Conservation (phyloP, 1,284 basidiomycete species). For the Ustilago lituana region DNA sequence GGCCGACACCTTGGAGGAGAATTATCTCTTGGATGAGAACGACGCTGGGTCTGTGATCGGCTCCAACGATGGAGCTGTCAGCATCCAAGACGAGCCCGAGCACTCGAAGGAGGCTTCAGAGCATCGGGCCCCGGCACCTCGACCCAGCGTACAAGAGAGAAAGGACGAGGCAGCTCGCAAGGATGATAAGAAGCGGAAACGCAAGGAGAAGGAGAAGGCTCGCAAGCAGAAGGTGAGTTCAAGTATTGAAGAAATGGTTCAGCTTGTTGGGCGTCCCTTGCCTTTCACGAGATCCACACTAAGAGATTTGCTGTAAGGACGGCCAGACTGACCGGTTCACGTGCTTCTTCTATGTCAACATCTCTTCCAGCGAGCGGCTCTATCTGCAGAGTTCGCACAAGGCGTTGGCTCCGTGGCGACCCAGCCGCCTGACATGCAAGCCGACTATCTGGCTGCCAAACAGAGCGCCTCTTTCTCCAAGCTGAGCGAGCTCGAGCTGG, state of each 20-base stretch:
- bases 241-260: background rate
- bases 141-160: conserved; percentile 1
- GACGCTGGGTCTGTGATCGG: conserved; percentile 28
- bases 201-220: conserved; percentile 53
- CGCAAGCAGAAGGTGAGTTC: conserved; percentile 53
- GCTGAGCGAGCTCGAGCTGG: conserved; percentile 57
- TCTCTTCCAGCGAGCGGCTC: conserved; percentile 42
- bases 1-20: conserved; percentile 60
- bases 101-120: conserved; percentile 3
- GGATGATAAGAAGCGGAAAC: conserved; percentile 53
- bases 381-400: conserved; percentile 39
- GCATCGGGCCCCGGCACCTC: background rate
- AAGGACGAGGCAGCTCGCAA: conserved; percentile 49
- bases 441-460: conserved; percentile 55
- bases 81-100: conserved; percentile 29
- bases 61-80: conserved; percentile 45
- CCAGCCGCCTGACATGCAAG: conserved; percentile 55
- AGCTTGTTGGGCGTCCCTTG: too few relatives aligned
- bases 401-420: conserved; percentile 43
- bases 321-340: conserved; percentile 1
- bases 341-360: background rate
- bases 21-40: conserved; percentile 54
- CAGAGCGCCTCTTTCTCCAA: conserved; percentile 52
- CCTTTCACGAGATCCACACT: too few relatives aligned
- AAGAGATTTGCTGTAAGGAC: too few relatives aligned